Evolutionary conservation across 495 filamentous ascomycete species (phyloP).

Genomic region (Echria macrotheca): DNA sequence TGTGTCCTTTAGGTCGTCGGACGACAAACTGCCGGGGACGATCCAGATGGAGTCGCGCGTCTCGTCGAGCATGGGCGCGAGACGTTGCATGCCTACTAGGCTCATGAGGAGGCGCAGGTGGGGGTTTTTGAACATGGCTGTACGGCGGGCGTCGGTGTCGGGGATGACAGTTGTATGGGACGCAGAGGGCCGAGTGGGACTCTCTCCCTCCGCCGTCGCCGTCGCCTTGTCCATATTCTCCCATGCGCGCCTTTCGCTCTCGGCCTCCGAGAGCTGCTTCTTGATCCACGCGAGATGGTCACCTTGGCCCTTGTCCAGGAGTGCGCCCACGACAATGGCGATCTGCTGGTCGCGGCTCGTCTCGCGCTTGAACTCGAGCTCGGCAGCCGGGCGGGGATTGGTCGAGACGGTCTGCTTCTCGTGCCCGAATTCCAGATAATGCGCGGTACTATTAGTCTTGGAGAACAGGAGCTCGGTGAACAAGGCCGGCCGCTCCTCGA

Average conservation of each 20-base stretch:
- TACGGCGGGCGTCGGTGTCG: slow-evolving; percentile 60
- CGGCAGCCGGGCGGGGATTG: slow-evolving; percentile 54
- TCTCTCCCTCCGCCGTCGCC: slow-evolving; percentile 16
- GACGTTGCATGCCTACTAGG: slow-evolving; percentile 63
- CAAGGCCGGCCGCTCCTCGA: slow-evolving; percentile 76
- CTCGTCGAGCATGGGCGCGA: slow-evolving; percentile 61
- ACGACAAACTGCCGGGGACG: slow-evolving; percentile 60
- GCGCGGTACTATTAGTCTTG: slow-evolving; percentile 77
- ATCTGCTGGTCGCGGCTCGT: slow-evolving; percentile 63
- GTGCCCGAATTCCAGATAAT: slow-evolving; percentile 85
- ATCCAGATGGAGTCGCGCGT: slow-evolving; percentile 69
- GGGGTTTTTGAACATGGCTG: slow-evolving; percentile 82
- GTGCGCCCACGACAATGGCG: slow-evolving; percentile 66
- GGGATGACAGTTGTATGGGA: slow-evolving; percentile 55
- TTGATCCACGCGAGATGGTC: slow-evolving; percentile 81
- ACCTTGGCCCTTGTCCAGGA: slow-evolving; percentile 69
- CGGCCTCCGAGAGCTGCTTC: slow-evolving; percentile 58
- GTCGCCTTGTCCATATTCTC: slow-evolving; percentile 62
- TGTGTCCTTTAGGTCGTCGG: slow-evolving; percentile 56
- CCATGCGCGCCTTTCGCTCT: slow-evolving; percentile 73
- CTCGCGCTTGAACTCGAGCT: slow-evolving; percentile 73
- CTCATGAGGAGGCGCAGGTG: slow-evolving; percentile 83
- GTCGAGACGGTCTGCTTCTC: slow-evolving; percentile 67
- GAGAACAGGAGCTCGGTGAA: slow-evolving; percentile 89
- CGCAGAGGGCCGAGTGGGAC: slow-evolving; percentile 34